Base-by-base conservation (phyloP, 805 yeast species). In the Candida chauliodis region DNA sequence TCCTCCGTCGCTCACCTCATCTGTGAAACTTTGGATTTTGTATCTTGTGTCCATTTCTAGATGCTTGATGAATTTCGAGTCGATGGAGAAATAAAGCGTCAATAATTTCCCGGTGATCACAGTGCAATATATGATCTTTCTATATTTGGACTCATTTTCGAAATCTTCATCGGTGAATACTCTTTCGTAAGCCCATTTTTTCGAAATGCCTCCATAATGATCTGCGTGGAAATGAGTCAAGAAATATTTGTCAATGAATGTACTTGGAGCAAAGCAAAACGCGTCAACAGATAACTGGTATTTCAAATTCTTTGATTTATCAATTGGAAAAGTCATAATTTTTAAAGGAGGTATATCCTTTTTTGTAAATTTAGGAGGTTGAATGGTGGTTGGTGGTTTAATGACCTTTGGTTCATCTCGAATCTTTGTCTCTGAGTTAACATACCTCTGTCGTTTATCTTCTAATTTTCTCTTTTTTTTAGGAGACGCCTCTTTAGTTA, bases 221-320 rank as follows among this genome's bases (percentile, higher is more conserved):
- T 93, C 99, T 0, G 95, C 69, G 58, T 93, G 99, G 63, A 85
- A 91, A 63, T 93, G 99, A 0, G 88, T 74, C 18, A 85, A 59
- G 45, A 83, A 76, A 57, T 84, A 84, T 30, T 69, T 66, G 2
- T 58, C 43, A 5, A 83, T 73, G 1, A 59, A 54, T 0, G 62
- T 63, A 44, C 75, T 67, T 0, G 73, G 67, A 7, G 69, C 63
- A 47, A 59, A 77, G 51, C 71, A 62, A 58, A 84, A 77, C 0
- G 89, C 89, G 60, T 84, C 93, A 18, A 84, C 86, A 2, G 71
- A 51, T 0, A 81, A 74, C 2, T 76, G 48, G 39, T 69, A 61
- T 30, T 53, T 51, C 9, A 43, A 41, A 3, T 50, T 43, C 11
- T 23, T 4, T 6, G 42, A 20, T 4, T 48, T 36, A 4, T 43